Base-by-base conservation (phyloP, 768 basidiomycete genomes). In the Lactarius quietus region DNA sequence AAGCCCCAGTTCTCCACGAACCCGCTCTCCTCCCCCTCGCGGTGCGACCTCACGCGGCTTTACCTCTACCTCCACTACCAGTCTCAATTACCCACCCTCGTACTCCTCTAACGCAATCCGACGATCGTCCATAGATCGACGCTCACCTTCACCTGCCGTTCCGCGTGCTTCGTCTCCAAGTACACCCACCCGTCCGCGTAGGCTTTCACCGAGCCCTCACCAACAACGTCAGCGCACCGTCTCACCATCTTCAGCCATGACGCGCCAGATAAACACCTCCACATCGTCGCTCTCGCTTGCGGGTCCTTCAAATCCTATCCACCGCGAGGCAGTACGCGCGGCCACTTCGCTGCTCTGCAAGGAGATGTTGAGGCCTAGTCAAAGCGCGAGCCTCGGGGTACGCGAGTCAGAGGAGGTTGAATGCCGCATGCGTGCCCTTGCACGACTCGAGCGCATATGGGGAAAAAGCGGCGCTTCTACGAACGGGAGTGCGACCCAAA, bases 351-450 rank as follows among this genome's bases (percentile, higher is more conserved):
- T 88, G 72, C 75, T 92, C 28, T 87, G 87, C 73, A 87, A 81
- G 69, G 88, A 90, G 73, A 79, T 88, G 70, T 73, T 83, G 45
- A 83, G 82, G 70, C 83, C 88, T 14, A 84, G 88, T n/a, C 70
- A 84, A 74, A 80, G 76, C 59, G 82, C 81, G 59, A 82, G 84
- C 28, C 68, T 79, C 41, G 82, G 81, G 29, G 68, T 78, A 52
- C 79, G 77, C 71, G 87, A 90, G 62, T 89, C 86, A 83, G 87
- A 88, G 64, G 89, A 89, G 72, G 89, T 93, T 8, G 90, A 93
- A 75, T 76, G 83, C 10, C 79, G 89, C 58, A 76, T 88, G 69
- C 78, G 83, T 15, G 77, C 81, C 1, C 75, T 95, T 60, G 81
- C 79, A 26, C 79, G 91, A 61, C 78, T 90, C 62, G 92, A 94